Percentiles rank a stretch among this genome's conserved stretches.
Evolutionary conservation across 345 rosid genomes (phyloP).

Genomic region (Salix viminalis): DNA sequence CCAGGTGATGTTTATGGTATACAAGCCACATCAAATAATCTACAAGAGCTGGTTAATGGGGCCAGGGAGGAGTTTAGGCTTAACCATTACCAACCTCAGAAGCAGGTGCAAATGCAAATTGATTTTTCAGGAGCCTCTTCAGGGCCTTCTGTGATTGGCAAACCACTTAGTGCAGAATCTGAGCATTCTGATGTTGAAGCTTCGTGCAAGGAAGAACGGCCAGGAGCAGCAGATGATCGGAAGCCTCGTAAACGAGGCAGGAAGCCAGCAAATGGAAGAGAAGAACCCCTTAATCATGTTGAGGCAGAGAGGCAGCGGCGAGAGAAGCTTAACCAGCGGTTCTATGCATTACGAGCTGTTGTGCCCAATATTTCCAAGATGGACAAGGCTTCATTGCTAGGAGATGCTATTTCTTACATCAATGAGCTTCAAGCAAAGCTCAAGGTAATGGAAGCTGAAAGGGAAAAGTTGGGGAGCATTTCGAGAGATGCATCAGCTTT

Average conservation of each 20-base stretch:
- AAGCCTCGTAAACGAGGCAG: slow-evolving; percentile 90
- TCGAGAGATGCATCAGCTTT: slow-evolving; percentile 36
- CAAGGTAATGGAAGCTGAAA: slow-evolving; percentile 69
- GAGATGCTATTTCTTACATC: slow-evolving; percentile 91
- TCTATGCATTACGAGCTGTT: slow-evolving; percentile 86
- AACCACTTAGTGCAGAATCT: slow-evolving; percentile 42
- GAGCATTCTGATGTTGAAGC: slow-evolving; percentile 81
- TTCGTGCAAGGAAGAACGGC: slow-evolving; percentile 52
- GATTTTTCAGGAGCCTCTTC: slow-evolving; percentile 68
- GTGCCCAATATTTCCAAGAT: slow-evolving; percentile 99
- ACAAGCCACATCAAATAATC: slow-evolving; percentile 35
- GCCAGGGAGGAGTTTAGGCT: slow-evolving; percentile 41
- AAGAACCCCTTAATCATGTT: slow-evolving; percentile 93
- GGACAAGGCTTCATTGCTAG: slow-evolving; percentile 95
- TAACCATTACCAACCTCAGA: slow-evolving; percentile 46
- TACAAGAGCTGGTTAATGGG: slow-evolving; percentile 47
- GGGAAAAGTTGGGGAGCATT: slow-evolving; percentile 44
- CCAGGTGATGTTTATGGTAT: slow-evolving; percentile 40
- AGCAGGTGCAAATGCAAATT: slow-evolving; percentile 63
- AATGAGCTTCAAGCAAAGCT: slow-evolving; percentile 90
- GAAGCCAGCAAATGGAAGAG: slow-evolving; percentile 96
- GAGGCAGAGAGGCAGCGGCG: slow-evolving; percentile 97
- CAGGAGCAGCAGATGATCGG: slow-evolving; percentile 47
- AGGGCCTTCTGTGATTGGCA: slow-evolving; percentile 44
- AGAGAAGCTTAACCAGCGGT: slow-evolving; percentile 90